These are phyloP conservation scores for Gynandropsis gynandra DNA, from an alignment of 345 rosid genomes.

Conservation along the genomic window DNA sequence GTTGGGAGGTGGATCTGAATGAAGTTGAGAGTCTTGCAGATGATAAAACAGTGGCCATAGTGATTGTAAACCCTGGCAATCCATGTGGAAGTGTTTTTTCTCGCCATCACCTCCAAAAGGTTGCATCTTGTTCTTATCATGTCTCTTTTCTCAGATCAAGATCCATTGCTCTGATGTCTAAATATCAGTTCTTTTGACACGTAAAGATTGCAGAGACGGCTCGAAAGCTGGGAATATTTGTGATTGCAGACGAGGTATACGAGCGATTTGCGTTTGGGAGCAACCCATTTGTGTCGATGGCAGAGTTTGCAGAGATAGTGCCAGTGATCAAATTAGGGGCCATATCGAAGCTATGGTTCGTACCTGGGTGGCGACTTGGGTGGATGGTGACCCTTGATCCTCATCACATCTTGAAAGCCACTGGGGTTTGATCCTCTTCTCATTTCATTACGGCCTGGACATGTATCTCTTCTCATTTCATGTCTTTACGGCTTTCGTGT, in stretches of 20 bases:
- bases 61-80: conserved; percentile 54
- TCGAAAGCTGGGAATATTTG: conserved; percentile 37
- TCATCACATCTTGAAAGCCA: conserved; percentile 23
- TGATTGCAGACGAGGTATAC: conserved; percentile 52
- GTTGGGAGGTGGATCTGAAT: conserved; percentile 62
- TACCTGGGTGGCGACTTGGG: conserved; percentile 57
- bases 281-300: conserved; percentile 44
- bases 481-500: neutral
- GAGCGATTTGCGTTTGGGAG: conserved; percentile 37
- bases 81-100: conserved; percentile 59
- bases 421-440: conserved; percentile 26
- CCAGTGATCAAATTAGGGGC: conserved; percentile 47
- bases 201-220: conserved; percentile 52
- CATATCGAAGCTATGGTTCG: conserved; percentile 46
- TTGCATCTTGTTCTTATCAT: neutral
- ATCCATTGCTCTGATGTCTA: too few species aligned
- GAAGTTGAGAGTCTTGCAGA: conserved; percentile 57
- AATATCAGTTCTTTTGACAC: neutral
- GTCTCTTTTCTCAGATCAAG: too few species aligned
- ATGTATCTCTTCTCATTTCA: neutral
- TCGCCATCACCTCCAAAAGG: conserved; percentile 49
- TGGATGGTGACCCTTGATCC: conserved; percentile 46
- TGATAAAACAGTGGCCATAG: conserved; percentile 48
- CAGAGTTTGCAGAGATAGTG: conserved; percentile 37
- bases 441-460: neutral